Conservation (phyloP, 1,284 basidiomycete species). For the Ceratorhiza oryzae-sativae region DNA sequence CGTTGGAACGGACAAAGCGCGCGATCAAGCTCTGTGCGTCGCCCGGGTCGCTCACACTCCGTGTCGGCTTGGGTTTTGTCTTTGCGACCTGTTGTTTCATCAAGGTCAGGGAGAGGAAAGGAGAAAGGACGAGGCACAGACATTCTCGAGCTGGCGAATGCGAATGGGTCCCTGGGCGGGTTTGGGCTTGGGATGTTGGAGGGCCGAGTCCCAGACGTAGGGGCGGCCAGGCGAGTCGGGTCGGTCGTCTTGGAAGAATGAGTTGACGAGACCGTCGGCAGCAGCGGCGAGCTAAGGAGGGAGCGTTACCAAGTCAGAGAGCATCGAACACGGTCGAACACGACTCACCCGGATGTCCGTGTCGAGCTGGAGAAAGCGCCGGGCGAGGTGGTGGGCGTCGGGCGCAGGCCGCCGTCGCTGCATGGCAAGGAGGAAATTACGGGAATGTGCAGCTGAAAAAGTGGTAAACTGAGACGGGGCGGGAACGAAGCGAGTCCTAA, state of each 20-base stretch:
- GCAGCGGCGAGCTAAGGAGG: constrained; percentile 3
- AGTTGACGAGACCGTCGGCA: background rate
- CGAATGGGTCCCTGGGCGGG: constrained; percentile 8
- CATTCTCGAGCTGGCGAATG: constrained; percentile 22
- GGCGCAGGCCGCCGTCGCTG: constrained; percentile 3
- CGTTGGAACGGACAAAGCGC: background rate
- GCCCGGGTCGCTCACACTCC: constrained; percentile 27
- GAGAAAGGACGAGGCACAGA: background rate
- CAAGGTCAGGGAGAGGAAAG: background rate
- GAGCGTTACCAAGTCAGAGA: background rate
- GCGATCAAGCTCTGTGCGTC: constrained; percentile 19
- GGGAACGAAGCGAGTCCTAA: background rate
- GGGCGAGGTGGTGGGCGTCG: background rate
- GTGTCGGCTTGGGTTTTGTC: constrained; percentile 5
- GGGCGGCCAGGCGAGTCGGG: constrained; percentile 10
- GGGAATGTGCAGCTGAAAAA: background rate
- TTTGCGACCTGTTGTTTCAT: constrained; percentile 9
- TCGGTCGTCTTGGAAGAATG: constrained; percentile 3
- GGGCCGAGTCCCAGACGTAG: background rate
- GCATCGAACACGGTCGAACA: no score
- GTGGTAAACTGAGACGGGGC: constrained; percentile 14
- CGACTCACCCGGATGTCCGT: constrained; percentile 17
- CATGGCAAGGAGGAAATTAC: background rate
- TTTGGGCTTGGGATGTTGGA: constrained; percentile 23
- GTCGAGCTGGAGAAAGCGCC: constrained; percentile 17